Evolutionary conservation across 2,329 filamentous ascomycete species (phyloP).

Genomic region (Chrysoporthe deuterocubensis): DNA sequence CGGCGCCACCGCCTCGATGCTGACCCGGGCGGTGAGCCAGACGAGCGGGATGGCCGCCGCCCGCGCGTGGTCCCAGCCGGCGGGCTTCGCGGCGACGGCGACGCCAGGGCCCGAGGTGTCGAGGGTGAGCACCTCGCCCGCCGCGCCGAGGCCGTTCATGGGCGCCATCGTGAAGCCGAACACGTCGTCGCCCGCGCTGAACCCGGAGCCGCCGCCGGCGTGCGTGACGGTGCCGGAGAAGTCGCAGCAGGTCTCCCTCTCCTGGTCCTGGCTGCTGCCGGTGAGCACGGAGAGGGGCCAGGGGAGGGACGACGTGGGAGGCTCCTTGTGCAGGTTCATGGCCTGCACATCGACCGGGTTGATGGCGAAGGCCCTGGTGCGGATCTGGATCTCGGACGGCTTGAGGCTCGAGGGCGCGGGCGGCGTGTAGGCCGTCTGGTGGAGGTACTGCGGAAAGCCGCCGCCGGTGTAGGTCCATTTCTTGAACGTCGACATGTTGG

Average conservation of each 20-base stretch:
- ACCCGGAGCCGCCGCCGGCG: background rate
- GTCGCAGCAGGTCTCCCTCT: conserved; percentile 18
- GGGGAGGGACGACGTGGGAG: background rate
- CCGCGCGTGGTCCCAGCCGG: conserved; percentile 6
- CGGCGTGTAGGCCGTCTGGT: conserved; percentile 11
- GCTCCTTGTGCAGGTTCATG: conserved; percentile 22
- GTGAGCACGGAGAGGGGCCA: conserved; percentile 11
- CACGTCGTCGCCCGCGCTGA: conserved; percentile 6
- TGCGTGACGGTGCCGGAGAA: conserved; percentile 15
- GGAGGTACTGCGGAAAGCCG: conserved; percentile 18
- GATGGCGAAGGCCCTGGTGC: conserved; percentile 28
- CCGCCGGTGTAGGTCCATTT: conserved; percentile 17
- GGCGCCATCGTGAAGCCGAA: conserved; percentile 21
- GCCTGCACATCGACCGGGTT: conserved; percentile 32
- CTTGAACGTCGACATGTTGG: conserved; percentile 7
- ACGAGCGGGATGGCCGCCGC: conserved; percentile 15
- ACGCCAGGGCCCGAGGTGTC: conserved; percentile 7
- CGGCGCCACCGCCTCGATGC: conserved; percentile 6
- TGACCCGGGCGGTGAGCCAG: conserved; percentile 7
- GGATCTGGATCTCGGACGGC: conserved; percentile 25
- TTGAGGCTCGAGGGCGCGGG: conserved; percentile 3
- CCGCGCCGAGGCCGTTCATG: conserved; percentile 10
- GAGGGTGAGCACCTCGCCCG: conserved; percentile 7
- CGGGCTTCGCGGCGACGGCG: conserved; percentile 6
- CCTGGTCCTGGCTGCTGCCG: conserved; percentile 1